These are phyloP conservation scores for Bruguiera parviflora DNA, from an alignment of 345 rosid species.

Conservation along the genomic window DNA sequence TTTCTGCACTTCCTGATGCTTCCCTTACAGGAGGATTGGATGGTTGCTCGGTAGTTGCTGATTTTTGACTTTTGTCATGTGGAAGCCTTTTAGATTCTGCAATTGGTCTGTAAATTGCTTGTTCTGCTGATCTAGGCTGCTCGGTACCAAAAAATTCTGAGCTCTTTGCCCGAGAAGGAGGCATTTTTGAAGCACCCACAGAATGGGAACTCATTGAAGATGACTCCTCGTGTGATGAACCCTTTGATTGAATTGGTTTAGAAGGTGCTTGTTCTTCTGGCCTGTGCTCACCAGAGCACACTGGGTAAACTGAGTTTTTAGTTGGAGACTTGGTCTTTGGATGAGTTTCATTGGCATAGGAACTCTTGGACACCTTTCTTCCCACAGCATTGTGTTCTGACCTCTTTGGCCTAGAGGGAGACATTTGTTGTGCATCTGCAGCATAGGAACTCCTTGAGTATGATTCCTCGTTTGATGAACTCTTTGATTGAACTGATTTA, in stretches of 20 bases:
- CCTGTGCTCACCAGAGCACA: conserved; percentile 4
- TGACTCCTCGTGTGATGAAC: not conserved
- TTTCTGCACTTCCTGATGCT: conserved; percentile 31
- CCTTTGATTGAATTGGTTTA: not conserved
- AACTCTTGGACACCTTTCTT: conserved; percentile 17
- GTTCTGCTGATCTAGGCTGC: conserved; percentile 19
- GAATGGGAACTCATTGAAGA: conserved; percentile 16
- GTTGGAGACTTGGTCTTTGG: conserved; percentile 10
- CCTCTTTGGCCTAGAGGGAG: conserved; percentile 5
- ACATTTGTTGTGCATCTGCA: conserved; percentile 14
- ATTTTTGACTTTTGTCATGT: conserved; percentile 15
- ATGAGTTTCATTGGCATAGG: conserved; percentile 19
- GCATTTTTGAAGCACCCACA: conserved; percentile 14
- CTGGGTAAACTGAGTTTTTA: conserved; percentile 13
- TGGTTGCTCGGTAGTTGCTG: conserved; percentile 30
- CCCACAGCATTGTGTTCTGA: conserved; percentile 1
- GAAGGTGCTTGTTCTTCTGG: conserved; percentile 24
- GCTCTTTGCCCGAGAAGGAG: conserved; percentile 9
- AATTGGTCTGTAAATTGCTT: conserved; percentile 8
- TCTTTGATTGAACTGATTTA: not conserved
- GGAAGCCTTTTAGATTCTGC: conserved; percentile 23
- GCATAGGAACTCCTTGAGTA: conserved; percentile 18
- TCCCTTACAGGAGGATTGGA: conserved; percentile 26
- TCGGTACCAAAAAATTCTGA: conserved; percentile 19
- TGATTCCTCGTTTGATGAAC: not conserved